Evolutionary conservation across 164 flowering plant species (phyloP).

Genomic region (Annona squamosa): DNA sequence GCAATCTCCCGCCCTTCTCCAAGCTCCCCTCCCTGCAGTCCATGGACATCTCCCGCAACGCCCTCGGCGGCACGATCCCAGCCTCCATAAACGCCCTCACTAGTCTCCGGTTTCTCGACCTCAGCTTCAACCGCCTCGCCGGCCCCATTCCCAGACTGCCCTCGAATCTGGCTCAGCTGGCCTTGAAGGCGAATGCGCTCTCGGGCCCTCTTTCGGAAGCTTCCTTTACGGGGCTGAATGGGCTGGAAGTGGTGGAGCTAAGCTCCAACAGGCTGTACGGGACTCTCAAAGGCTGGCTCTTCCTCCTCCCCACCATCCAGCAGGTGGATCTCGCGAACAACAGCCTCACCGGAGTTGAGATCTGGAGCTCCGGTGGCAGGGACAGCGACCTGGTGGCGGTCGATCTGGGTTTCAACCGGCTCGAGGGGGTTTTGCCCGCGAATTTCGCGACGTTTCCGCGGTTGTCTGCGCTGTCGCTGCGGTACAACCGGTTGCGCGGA

Average conservation of each 20-base stretch:
- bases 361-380: conserved; percentile 25
- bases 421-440: conserved; percentile 47
- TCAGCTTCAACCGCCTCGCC: conserved; percentile 62
- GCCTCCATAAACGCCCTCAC: conserved; percentile 22
- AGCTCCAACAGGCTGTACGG: conserved; percentile 58
- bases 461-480: conserved; percentile 53
- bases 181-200: conserved; percentile 47
- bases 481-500: conserved; percentile 63
- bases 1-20: conserved; percentile 39
- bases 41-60: conserved; percentile 56
- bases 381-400: conserved; percentile 58
- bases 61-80: conserved; percentile 53
- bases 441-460: conserved; percentile 38
- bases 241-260: conserved; percentile 61
- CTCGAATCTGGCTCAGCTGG: conserved; percentile 37
- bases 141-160: conserved; percentile 69
- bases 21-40: conserved; percentile 34
- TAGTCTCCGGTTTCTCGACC: conserved; percentile 43
- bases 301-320: conserved; percentile 53
- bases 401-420: conserved; percentile 65
- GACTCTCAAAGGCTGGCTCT: conserved; percentile 45
- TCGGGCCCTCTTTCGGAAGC: conserved; percentile 38
- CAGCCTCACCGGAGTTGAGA: conserved; percentile 49
- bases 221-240: conserved; percentile 40
- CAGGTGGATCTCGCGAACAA: conserved; percentile 69